phyloP scores from a whole-genome alignment of 2,329 filamentous ascomycete species.

The Apiospora phragmitis region DNA sequence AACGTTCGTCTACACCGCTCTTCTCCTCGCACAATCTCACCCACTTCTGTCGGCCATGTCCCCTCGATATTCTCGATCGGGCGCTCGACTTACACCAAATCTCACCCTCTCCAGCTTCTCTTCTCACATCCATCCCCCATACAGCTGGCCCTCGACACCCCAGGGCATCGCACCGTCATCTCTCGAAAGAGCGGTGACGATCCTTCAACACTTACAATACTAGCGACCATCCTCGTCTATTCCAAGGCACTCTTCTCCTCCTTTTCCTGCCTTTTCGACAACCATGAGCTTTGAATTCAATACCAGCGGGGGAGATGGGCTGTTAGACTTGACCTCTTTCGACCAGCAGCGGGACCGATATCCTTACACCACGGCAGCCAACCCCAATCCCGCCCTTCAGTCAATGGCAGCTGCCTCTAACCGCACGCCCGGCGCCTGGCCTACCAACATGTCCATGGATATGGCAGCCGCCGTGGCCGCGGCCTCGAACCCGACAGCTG shows the following conservation, averaged over 20 bases:
- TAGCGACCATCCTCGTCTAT: conserved; percentile 41
- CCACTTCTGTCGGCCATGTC: conserved; percentile 14
- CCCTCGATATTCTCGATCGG: conserved; percentile 19
- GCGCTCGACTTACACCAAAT: conserved; percentile 17
- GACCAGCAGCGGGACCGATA: conserved; percentile 57
- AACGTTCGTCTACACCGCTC: conserved; percentile 19
- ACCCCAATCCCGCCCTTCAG: conserved; percentile 38
- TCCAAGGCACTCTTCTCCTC: conserved; percentile 34
- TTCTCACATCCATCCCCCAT: conserved; percentile 14
- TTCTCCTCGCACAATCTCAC: conserved; percentile 18
- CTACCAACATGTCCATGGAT: conserved; percentile 47
- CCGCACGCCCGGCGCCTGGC: conserved; percentile 46
- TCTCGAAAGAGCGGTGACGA: conserved; percentile 47
- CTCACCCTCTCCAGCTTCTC: conserved; percentile 12
- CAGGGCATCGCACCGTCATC: conserved; percentile 15
- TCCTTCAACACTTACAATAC: conserved; percentile 45
- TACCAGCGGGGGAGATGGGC: conserved; percentile 56
- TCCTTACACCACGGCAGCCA: conserved; percentile 47
- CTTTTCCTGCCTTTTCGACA: conserved; percentile 33
- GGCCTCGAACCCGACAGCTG: conserved; percentile 43
- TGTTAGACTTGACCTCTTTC: conserved; percentile 60
- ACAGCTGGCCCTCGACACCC: conserved; percentile 13
- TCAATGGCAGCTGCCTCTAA: conserved; percentile 32
- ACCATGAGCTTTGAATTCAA: conserved; percentile 64
- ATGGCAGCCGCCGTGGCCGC: conserved; percentile 36